Evolutionary conservation across 2,329 filamentous ascomycete genomes (phyloP).

Genomic region (Trichoderma guizhouense): DNA sequence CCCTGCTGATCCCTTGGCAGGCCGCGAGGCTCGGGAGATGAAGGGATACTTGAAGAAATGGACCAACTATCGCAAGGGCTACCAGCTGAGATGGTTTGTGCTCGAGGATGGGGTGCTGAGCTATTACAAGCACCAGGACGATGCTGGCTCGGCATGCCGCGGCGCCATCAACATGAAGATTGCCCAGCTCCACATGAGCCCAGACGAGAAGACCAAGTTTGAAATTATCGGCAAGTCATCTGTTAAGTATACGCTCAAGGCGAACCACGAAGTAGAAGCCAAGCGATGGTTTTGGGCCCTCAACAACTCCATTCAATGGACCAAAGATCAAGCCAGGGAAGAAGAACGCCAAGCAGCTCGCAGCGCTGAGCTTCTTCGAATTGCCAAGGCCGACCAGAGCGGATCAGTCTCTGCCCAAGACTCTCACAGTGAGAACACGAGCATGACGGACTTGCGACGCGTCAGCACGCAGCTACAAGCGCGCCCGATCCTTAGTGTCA

Average conservation of each 20-base stretch:
- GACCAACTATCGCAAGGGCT: conserved; percentile 98
- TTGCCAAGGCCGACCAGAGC: conserved; percentile 74
- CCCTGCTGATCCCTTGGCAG: conserved; percentile 61
- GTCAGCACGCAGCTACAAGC: conserved; percentile 35
- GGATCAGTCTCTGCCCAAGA: conserved; percentile 46
- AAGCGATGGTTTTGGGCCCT: conserved; percentile 99
- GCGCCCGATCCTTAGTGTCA: background rate
- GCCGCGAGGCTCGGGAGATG: conserved; percentile 91
- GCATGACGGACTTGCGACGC: conserved; percentile 43
- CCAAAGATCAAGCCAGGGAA: conserved; percentile 93
- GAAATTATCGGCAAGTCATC: conserved; percentile 98
- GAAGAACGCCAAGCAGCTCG: conserved; percentile 74
- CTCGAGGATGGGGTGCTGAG: conserved; percentile 95
- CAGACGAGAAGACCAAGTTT: conserved; percentile 95
- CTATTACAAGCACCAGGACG: conserved; percentile 99
- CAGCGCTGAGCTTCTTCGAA: conserved; percentile 70
- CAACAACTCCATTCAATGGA: conserved; percentile 98
- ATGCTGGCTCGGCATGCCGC: conserved; percentile 90
- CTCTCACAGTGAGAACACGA: conserved; percentile 51
- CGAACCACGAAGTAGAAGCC: conserved; percentile 95
- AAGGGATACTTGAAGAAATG: conserved; percentile 99
- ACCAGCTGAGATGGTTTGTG: conserved; percentile 96
- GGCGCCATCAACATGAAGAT: conserved; percentile 99
- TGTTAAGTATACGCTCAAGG: conserved; percentile 96
- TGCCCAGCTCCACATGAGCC: conserved; percentile 89